phyloP scores from a whole-genome alignment of 306 rosid species.

The Quercus gilva region DNA sequence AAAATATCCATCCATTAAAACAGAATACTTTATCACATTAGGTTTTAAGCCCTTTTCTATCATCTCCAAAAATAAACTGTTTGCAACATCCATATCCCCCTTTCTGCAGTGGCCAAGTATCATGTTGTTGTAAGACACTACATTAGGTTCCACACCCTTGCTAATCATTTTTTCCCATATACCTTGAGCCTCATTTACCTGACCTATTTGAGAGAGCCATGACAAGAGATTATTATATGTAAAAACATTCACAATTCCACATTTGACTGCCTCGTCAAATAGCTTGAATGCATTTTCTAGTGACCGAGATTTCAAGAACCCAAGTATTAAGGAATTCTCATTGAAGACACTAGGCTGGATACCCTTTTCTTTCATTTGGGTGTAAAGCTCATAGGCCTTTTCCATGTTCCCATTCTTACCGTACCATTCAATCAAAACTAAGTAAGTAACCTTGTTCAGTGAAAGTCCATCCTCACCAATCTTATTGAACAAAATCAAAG shows the following conservation, averaged over 20 bases:
- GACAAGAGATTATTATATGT: slow-evolving; percentile 45
- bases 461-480: slow-evolving; percentile 39
- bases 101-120: no score
- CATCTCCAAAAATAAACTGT: no score
- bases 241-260: slow-evolving; percentile 45
- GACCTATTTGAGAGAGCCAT: slow-evolving; percentile 50
- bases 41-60: no score
- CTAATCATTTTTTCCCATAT: slow-evolving; percentile 55
- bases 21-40: no score
- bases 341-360: slow-evolving; percentile 38
- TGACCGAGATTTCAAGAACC: slow-evolving; percentile 40
- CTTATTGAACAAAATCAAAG: slow-evolving; percentile 46
- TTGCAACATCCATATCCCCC: no score
- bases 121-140: no score
- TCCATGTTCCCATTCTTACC: slow-evolving; percentile 23
- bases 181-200: slow-evolving; percentile 52
- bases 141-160: slow-evolving; percentile 26
- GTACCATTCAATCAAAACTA: slow-evolving; percentile 50
- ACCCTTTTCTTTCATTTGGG: slow-evolving; percentile 51
- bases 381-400: slow-evolving; percentile 43
- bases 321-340: slow-evolving; percentile 44
- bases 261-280: slow-evolving; percentile 62
- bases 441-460: slow-evolving; percentile 45
- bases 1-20: no score
- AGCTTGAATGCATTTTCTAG: slow-evolving; percentile 44